These are phyloP conservation scores for Pichia insulana DNA, from an alignment of 805 yeast species.

Conservation along the genomic window DNA sequence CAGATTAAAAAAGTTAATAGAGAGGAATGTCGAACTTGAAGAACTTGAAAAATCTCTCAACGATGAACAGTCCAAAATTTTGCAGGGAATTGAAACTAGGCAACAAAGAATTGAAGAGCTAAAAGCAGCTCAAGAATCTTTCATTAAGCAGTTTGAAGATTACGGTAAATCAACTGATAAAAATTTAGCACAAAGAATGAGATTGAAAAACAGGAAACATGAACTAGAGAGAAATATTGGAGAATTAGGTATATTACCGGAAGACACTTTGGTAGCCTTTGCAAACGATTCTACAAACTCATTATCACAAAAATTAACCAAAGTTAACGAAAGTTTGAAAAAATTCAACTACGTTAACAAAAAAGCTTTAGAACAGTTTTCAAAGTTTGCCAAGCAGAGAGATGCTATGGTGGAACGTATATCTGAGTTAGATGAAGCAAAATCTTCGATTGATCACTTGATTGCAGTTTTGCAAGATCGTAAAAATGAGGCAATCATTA, in stretches of 20 bases:
- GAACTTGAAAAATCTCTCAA: constrained; percentile 32
- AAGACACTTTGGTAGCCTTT: constrained; percentile 58
- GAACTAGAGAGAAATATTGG: constrained; percentile 66
- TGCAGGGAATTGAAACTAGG: constrained; percentile 26
- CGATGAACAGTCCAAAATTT: constrained; percentile 23
- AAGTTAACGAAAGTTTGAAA: constrained; percentile 47
- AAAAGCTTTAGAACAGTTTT: constrained; percentile 80
- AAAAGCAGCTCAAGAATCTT: constrained; percentile 46
- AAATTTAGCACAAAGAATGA: constrained; percentile 50
- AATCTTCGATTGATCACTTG: constrained; percentile 61
- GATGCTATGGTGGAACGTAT: constrained; percentile 58
- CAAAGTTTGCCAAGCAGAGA: constrained; percentile 63
- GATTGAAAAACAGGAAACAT: constrained; percentile 53
- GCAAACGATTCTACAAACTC: constrained; percentile 38
- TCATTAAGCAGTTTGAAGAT: constrained; percentile 49
- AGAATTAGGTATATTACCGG: constrained; percentile 84
- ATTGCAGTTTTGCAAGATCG: constrained; percentile 63
- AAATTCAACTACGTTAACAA: constrained; percentile 73
- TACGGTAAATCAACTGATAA: constrained; percentile 60
- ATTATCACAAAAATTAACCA: constrained; percentile 44
- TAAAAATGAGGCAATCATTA: constrained; percentile 73
- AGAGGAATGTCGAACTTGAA: constrained; percentile 14
- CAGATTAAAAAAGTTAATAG: constrained; percentile 21
- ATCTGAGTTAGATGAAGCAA: constrained; percentile 60
- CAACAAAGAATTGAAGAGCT: constrained; percentile 38